Evolutionary conservation across 331 rosid genomes (phyloP), one percentile per base, ranked within the genome.

Genomic region (Arachis monticola): DNA sequence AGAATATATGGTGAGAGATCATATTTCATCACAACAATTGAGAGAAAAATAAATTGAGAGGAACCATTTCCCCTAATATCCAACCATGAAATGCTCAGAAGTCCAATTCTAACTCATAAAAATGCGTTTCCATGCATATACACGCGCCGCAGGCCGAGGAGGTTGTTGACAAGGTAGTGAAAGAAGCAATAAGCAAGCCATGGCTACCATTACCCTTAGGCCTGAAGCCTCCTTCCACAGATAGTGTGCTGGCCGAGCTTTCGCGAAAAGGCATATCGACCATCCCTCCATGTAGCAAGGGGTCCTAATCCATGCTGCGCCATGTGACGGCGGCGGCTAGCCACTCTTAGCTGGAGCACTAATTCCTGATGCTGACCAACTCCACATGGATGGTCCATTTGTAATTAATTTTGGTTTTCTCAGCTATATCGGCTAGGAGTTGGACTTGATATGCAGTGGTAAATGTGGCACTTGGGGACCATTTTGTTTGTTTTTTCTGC

Each of bases 201-300:
- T 90, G 99, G 97, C 82, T 92, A 70, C 99, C 99, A 8, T 85
- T 94, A 65, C 99, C 99, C 0, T 74, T 94, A 56, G 99, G 99
- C 56, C 93, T 94, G 27, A 94, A 94, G 69, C 92, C 97, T 30
- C 99, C 99, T 71, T 94, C 96, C 61, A 82, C 89, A 0, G 99
- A 92, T 35, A 82, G 88, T 79, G 97, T 94, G 8, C 79, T 94
- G 10, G 72, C 88, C 52, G 99, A 94, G 81, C 91, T 94, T 60
- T 84, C 96, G 3, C 84, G 81, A 77, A 91, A 88, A 82, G 97
- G 97, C 76, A 90, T 92, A 88, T 81, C 87, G 81, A 74, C 53
- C 81, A 81, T 90, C 75, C 97, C 93, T 74, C 85, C 91, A 30
- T 35, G 69, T 53, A 60, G 48, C 76, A 45, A 74, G 70, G 77